Percentiles rank a stretch among this genome's conserved stretches.
phyloP scores from a whole-genome alignment of 805 yeast genomes.

The Wickerhamomyces xylosicus region DNA sequence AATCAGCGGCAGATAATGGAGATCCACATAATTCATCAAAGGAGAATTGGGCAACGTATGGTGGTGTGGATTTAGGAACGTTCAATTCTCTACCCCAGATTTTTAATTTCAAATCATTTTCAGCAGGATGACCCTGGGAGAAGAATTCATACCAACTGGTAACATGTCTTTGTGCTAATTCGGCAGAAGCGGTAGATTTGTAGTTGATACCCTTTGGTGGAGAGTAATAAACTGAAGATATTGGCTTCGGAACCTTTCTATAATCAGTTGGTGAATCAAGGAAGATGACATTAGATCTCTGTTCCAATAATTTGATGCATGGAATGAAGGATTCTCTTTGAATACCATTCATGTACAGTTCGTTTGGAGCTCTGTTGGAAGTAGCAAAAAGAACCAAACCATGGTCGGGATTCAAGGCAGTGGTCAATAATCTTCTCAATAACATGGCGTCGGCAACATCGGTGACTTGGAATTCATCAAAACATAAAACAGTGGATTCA shows the following conservation, averaged over 20 bases:
- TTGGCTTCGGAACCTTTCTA: constrained; percentile 77
- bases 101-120: constrained; percentile 27
- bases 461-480: constrained; percentile 96
- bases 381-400: constrained; percentile 90
- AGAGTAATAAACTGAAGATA: constrained; percentile 65
- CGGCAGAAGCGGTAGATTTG: constrained; percentile 36
- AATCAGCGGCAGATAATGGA: constrained; percentile 91
- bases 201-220: constrained; percentile 58
- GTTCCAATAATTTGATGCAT: constrained; percentile 72
- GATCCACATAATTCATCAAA: constrained; percentile 80
- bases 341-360: constrained; percentile 85
- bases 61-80: constrained; percentile 71
- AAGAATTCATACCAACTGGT: constrained; percentile 74
- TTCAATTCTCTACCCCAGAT: constrained; percentile 85
- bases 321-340: constrained; percentile 90
- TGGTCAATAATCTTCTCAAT: constrained; percentile 60
- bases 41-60: constrained; percentile 80
- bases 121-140: constrained; percentile 44
- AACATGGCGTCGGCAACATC: constrained; percentile 99
- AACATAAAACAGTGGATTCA: constrained; percentile 70
- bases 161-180: constrained; percentile 50
- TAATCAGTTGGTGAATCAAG: constrained; percentile 91
- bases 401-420: constrained; percentile 58
- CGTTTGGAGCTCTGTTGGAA: constrained; percentile 91
- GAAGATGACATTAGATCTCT: constrained; percentile 64